Evolutionary conservation across 2,329 filamentous ascomycete species (phyloP), one percentile per base, ranked within the genome.

Genomic region (Neonectria ditissima): DNA sequence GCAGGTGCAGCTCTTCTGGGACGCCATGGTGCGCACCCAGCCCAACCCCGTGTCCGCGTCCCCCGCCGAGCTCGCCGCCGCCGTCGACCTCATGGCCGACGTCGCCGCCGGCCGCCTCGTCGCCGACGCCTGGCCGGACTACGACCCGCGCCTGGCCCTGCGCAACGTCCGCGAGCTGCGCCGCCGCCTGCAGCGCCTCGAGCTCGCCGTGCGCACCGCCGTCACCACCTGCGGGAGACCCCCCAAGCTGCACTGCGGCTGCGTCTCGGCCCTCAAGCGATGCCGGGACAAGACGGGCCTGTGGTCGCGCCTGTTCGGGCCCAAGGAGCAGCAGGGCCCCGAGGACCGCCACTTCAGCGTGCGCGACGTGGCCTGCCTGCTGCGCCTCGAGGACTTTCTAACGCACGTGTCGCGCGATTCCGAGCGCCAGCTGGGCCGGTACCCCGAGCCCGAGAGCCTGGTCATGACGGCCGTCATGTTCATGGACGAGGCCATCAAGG

Each of bases 311-410:
- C 43, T 66, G n/a, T 70, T 69, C 30, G 51, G n/a, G 8, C 30
- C 10, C 10, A 28, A n/a, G 0, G 51, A 51, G 0, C 8, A 26
- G 16, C 24, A 30, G 4, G 32, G 44, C 13, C 11, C 48, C 4
- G 59, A 55, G 1, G 53, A 67, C 1, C 44, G 34, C 2, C 18
- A 9, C 1, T 63, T 69, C 8, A 47, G 18, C 5, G 13, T 64
- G 4, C 59, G 64, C 1, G 68, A 69, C 30, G 9, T 71, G n/a
- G 68, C 66, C 5, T 22, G 59, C 3, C 55, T 71, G 2, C 39
- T 69, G 13, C 59, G 66, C 2, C 30, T 70, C 0, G 68, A 68
- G 10, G 68, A 70, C 22, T 69, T 51, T 20, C 43, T 70, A 5
- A 59, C 63, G 0, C 53, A 52, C n/a, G 50, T 67, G 13, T 52